Conservation (phyloP, 352 stramenopile genomes). For the Pythium diclinum region DNA sequence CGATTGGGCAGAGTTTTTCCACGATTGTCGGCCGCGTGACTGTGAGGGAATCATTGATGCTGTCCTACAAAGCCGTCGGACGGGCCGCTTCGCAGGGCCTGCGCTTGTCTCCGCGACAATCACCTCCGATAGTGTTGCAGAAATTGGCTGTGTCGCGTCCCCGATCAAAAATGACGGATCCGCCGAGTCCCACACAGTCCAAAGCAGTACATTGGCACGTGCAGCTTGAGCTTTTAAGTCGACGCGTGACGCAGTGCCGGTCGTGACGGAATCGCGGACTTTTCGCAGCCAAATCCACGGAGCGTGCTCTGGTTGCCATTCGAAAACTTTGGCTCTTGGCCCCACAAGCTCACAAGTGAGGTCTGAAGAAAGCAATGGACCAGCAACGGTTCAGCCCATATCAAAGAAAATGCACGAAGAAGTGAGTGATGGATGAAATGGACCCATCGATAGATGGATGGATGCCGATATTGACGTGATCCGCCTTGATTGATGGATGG, state of each 20-base stretch:
- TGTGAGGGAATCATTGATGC: too few relatives aligned
- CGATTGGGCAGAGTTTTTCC: background rate
- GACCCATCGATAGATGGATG: constrained; percentile 6
- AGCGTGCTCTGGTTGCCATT: background rate
- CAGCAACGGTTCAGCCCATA: constrained; percentile 27
- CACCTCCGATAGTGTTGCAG: background rate
- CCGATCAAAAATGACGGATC: constrained; percentile 4
- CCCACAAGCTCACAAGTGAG: constrained; percentile 6
- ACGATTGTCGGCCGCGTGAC: too few relatives aligned
- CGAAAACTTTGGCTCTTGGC: background rate
- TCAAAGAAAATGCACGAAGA: constrained; percentile 29
- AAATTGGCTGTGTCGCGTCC: background rate
- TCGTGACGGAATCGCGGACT: background rate
- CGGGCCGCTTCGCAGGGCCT: too few relatives aligned
- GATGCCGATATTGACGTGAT: constrained; percentile 2
- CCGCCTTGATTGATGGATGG: constrained; percentile 12
- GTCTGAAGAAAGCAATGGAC: constrained; percentile 21
- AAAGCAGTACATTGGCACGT: background rate
- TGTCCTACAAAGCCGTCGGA: too few relatives aligned
- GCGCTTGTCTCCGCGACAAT: too few relatives aligned
- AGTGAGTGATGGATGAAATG: constrained; percentile 28
- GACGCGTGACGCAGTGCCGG: background rate
- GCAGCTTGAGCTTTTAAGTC: too few relatives aligned
- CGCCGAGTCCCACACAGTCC: background rate
- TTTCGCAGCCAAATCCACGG: background rate